Evolutionary conservation across 306 rosid species (phyloP).

Genomic region (Pterocarpus macrocarpus): DNA sequence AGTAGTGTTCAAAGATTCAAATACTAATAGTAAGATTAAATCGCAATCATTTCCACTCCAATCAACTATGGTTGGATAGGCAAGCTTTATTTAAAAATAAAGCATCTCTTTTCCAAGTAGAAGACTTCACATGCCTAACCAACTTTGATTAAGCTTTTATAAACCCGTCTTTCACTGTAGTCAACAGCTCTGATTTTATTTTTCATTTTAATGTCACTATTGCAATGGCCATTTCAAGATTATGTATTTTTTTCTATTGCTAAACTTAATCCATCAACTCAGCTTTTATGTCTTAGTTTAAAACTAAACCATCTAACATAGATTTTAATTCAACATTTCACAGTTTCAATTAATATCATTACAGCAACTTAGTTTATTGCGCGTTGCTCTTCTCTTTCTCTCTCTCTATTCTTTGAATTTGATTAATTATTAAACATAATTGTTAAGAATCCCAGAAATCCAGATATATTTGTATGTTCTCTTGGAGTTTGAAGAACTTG

Average conservation of each 20-base stretch:
- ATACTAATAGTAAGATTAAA: no score
- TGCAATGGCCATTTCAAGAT: constrained; percentile 42
- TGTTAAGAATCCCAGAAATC: constrained; percentile 50
- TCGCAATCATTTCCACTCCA: no score
- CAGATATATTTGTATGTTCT: constrained; percentile 42
- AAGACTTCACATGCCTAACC: constrained; percentile 39
- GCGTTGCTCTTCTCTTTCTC: constrained; percentile 27
- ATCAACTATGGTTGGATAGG: not conserved
- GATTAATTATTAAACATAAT: constrained; percentile 23
- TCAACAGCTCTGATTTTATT: constrained; percentile 20
- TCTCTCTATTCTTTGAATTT: not conserved
- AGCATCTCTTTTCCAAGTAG: constrained; percentile 39
- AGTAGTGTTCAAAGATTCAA: no score
- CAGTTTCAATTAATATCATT: constrained; percentile 37
- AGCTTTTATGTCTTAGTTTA: constrained; percentile 48
- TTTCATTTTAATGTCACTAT: constrained; percentile 24
- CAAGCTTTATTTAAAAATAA: not conserved
- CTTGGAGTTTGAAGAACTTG: constrained; percentile 50
- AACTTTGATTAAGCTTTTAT: constrained; percentile 50
- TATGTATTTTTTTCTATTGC: constrained; percentile 26
- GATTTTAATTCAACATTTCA: constrained; percentile 42
- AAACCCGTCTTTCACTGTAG: constrained; percentile 49
- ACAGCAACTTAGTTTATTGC: constrained; percentile 42
- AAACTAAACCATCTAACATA: constrained; percentile 42
- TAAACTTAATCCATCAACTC: constrained; percentile 37